Base-by-base conservation (phyloP, 2,329 filamentous ascomycete genomes). In the Aspergillus jensenii region DNA sequence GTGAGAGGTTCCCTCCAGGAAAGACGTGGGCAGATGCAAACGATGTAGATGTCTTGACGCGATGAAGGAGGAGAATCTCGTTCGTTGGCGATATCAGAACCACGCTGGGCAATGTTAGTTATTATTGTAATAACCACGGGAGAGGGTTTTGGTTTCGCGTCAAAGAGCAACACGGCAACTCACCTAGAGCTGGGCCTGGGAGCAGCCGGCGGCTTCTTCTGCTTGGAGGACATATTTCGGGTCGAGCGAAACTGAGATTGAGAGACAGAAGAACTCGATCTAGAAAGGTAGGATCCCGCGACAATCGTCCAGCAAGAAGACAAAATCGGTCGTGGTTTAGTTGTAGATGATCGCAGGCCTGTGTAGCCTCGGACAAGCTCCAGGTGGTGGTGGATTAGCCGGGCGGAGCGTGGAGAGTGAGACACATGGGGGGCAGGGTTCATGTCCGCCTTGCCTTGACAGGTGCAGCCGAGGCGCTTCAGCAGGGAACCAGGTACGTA, bases 1-100 rank as follows among this genome's bases (percentile, higher is more conserved):
- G 84, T 0, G 84, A 74, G 12, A 91, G 89, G 21, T 96, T 82
- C 6, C 95, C 95, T 35, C 95, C 95, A 0, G 95, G 93, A 65
- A 99, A 99, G 60, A 99, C 95, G 70, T 98, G 92, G 0, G 93
- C 95, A 0, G 91, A 93, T 4, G 93, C 85, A 69, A 97, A 98
- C 3, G 92, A 89, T 1, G 85, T 86, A 0, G 91, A 95, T 1
- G 89, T 91, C 63, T 88, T 83, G 3, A 96, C 91, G 61, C 95
- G 88, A 73, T 92, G 92, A 8, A 98, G 85, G 17, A 98, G 85
- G 1, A 99, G 83, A 47, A 98, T 86, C 72, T 96, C 87, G 73
- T 98, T 97, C 51, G 83, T 81, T 0, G 92, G 89, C 0, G 95
- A 97, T 48, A 99, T 80, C 14, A 98, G 82, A 35, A 98, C 79